Evolutionary conservation across 1,284 basidiomycete genomes (phyloP), one percentile per base, ranked within the genome.

Genomic region (Puccinia triticina): DNA sequence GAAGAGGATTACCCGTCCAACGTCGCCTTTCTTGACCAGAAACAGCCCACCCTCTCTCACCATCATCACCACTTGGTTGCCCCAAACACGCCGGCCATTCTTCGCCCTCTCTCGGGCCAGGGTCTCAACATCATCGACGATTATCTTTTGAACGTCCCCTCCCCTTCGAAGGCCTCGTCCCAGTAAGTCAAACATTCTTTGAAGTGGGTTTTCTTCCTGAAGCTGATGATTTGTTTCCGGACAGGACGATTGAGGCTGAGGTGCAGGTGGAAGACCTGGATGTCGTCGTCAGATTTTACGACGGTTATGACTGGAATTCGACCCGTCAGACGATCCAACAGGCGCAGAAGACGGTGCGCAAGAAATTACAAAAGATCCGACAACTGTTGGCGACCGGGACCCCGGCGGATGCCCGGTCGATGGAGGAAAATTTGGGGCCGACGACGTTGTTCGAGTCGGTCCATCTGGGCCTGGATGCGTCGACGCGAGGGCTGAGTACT

Each of bases 301-400:
- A 95, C 82, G 95, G 96, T 0, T 99, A 95, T 85, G 97, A 99
- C 86, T 99, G 96, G 95, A 87, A 87, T 0, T 89, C 90, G 57
- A 99, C 96, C 1, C 91, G 95, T 71, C 92, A 90, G 86, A 91
- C 91, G 7, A 94, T 99, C 77, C 93, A 97, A 86, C 92, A 93
- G 73, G 93, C 96, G 86, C 91, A 94, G 82, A 94, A 93, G 86
- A 92, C 93, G 48, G 94, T 99, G 88, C 91, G 94, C 72, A 91
- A 92, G 77, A 91, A 92, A 34, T 90, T 99, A 61, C 92, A 94
- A 72, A 95, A 93, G 87, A 97, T 99, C 85, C 90, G 93, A 76
- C 96, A 99, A 87, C 89, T 99, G 1, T 91, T 99, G n/a, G 94
- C 96, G 0, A 92, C 90, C 64, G 97, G 96, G 1, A 96, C 98